These are phyloP conservation scores for Neohortaea acidophila DNA, from an alignment of 495 filamentous ascomycete genomes.

Conservation along the genomic window DNA sequence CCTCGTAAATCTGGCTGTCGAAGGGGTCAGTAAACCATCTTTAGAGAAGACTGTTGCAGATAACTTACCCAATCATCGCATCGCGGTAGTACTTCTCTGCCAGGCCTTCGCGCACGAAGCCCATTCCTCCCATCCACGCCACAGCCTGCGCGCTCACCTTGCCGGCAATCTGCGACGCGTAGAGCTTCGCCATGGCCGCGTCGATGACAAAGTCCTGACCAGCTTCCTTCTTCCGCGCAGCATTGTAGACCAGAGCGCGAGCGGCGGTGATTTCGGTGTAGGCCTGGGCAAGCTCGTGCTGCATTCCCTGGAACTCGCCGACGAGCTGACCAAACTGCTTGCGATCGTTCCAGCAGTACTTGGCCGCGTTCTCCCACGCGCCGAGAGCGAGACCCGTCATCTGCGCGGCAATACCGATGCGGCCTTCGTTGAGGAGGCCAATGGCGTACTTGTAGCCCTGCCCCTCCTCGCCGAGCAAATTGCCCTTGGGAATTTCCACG, in stretches of 20 bases:
- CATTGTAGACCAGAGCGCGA: slow-evolving; percentile 87
- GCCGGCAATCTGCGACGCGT: slow-evolving; percentile 81
- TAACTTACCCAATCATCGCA: slow-evolving; percentile 68
- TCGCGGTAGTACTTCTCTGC: slow-evolving; percentile 98
- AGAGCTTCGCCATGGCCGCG: slow-evolving; percentile 97
- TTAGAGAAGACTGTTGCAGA: background rate
- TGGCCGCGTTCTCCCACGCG: slow-evolving; percentile 88
- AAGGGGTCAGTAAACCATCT: background rate
- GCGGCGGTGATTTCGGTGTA: slow-evolving; percentile 88
- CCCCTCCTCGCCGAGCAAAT: slow-evolving; percentile 74
- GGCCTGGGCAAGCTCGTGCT: slow-evolving; percentile 93
- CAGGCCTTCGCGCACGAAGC: slow-evolving; percentile 86
- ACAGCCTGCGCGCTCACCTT: slow-evolving; percentile 73
- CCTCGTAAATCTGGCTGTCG: slow-evolving; percentile 76
- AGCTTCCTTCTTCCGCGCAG: slow-evolving; percentile 93
- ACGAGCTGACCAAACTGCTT: slow-evolving; percentile 90
- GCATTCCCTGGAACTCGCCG: slow-evolving; percentile 97
- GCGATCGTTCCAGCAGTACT: slow-evolving; percentile 91
- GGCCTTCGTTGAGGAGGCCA: slow-evolving; percentile 85
- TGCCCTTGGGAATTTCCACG: slow-evolving; percentile 73
- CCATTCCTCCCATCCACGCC: slow-evolving; percentile 99
- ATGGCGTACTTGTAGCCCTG: slow-evolving; percentile 98
- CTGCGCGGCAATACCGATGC: slow-evolving; percentile 94
- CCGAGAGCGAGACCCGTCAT: slow-evolving; percentile 96
- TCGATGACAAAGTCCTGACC: slow-evolving; percentile 89